These are phyloP conservation scores for Pelargonium fulgidum DNA, from an alignment of 441 rosid species.

Conservation along the genomic window DNA sequence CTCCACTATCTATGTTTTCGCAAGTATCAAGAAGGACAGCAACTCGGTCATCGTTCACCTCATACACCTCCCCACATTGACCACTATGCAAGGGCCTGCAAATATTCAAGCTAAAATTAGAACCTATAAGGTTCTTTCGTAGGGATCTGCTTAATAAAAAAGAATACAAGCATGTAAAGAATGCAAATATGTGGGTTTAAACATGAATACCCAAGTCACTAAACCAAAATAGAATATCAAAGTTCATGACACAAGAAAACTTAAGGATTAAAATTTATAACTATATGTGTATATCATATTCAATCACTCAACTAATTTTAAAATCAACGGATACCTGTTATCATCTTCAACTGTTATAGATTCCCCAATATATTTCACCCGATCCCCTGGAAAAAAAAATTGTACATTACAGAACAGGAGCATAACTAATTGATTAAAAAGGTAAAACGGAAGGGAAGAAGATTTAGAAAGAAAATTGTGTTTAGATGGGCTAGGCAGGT, in stretches of 20 bases:
- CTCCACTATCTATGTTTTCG: neutral
- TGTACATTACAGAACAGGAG: conserved; percentile 8
- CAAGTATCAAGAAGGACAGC: neutral
- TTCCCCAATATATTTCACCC: conserved; percentile 70
- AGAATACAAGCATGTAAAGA: too few species aligned
- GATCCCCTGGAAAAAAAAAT: conserved; percentile 59
- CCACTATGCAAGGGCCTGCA: conserved; percentile 1
- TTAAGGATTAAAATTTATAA: too few species aligned
- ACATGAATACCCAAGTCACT: too few species aligned
- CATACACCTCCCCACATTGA: conserved; percentile 1
- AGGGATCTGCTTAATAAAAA: too few species aligned
- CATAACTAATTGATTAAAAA: neutral
- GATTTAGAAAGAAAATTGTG: neutral
- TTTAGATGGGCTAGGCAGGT: conserved; percentile 19
- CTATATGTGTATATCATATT: too few species aligned
- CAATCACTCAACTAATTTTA: too few species aligned
- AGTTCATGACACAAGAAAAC: too few species aligned
- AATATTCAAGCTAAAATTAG: neutral
- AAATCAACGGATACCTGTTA: conserved; percentile 41
- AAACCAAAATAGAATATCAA: too few species aligned
- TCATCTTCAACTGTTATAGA: conserved; percentile 43
- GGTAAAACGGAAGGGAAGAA: neutral
- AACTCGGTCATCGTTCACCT: neutral
- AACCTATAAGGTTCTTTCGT: neutral
- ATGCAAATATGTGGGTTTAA: too few species aligned